These are phyloP conservation scores for Coniochaeta sp. DNA, from an alignment of 2,329 filamentous ascomycete species.

Conservation along the genomic window DNA sequence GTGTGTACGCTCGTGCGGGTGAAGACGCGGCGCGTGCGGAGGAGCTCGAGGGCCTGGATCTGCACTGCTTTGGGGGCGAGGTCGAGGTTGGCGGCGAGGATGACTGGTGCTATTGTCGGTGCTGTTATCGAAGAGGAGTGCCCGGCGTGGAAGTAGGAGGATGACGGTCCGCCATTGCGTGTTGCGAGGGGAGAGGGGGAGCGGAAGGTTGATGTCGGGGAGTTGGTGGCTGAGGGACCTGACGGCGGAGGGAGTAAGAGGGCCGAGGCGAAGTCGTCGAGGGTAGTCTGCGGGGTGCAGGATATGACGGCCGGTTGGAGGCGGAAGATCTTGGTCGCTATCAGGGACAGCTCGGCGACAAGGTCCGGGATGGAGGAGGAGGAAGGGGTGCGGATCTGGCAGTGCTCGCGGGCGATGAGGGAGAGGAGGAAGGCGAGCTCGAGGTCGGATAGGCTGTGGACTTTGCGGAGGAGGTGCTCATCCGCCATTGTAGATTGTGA, in stretches of 20 bases:
- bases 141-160: constrained; percentile 7
- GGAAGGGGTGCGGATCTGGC: constrained; percentile 71
- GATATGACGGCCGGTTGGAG: constrained; percentile 63
- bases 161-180: constrained; percentile 17
- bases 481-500: constrained; percentile 47
- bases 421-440: constrained; percentile 82
- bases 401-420: constrained; percentile 77
- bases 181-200: constrained; percentile 15
- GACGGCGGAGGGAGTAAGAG: constrained; percentile 46
- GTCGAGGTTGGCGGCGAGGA: constrained; percentile 77
- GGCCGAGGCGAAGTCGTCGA: constrained; percentile 72
- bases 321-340: constrained; percentile 65
- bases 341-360: constrained; percentile 65
- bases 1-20: constrained; percentile 67
- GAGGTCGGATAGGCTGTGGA: constrained; percentile 76
- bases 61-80: constrained; percentile 68
- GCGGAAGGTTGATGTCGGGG: constrained; percentile 16
- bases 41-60: constrained; percentile 70
- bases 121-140: constrained; percentile 8
- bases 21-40: constrained; percentile 72
- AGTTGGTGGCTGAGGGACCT: constrained; percentile 17
- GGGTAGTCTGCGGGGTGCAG: constrained; percentile 64
- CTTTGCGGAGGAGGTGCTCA: constrained; percentile 55
- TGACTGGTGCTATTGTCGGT: constrained; percentile 59
- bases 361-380: constrained; percentile 55